Evolutionary conservation across 148 eudicot genomes (phyloP), one percentile per base, ranked within the genome.

Genomic region (Dysphania ambrosioides): DNA sequence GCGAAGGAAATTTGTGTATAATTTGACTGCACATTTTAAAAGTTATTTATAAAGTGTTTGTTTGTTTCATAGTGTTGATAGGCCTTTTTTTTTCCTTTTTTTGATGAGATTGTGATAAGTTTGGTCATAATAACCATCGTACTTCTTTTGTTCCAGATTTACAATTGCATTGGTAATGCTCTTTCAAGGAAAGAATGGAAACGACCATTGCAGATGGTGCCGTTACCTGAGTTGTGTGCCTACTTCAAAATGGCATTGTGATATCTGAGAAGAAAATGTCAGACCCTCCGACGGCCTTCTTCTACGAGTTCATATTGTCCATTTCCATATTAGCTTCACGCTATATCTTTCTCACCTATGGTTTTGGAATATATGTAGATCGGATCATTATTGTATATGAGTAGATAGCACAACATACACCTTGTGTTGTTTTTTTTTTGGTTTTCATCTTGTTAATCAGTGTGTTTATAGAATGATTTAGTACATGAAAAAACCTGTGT

Each of bases 161-260:
- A 78, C 74, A 6, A 74, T 83, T 8, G 93, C 80, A 61, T 49
- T 88, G 80, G 79, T 86, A 26, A 85, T 86, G 90, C 89, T 93
- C 2, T 87, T 88, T 42, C 77, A 63, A 77, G 96, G 93, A 51
- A 83, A 81, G 78, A 83, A 87, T 29, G 93, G 84, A 63, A 80
- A 88, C 34, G 79, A 85, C 0, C 88, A 79, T 36, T 93, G 97
- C 79, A 80, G 77, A 66, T 90, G 97, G 97, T 90, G 97, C 79
- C 91, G 76, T 70, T 90, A 90, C 79, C 80, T 93, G 63, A 87
- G 75, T 72, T 93, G 97, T 66, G 89, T 90, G 79, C 97, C 93
- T 15, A 84, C 96, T 9, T 85, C 91, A 23, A 79, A 40, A 71
- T 79, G 82, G 82, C 7, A 61, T 18, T 79, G 82, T 63, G 72